phyloP scores from a whole-genome alignment of 2,329 filamentous ascomycete species.

The Beauveria asiatica region DNA sequence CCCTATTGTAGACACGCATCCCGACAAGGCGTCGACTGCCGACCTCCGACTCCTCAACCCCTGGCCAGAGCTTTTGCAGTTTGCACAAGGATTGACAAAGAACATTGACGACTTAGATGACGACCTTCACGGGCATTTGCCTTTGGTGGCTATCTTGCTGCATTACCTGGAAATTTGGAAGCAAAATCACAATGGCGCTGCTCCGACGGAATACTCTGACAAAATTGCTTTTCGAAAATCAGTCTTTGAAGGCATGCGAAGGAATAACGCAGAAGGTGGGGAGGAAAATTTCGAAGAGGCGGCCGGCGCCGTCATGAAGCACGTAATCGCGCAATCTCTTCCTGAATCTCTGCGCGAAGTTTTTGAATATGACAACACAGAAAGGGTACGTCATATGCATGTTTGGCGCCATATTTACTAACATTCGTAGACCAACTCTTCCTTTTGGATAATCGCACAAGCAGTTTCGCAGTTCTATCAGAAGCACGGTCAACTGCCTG shows the following conservation, averaged over 20 bases:
- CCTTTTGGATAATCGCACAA: conserved; percentile 83
- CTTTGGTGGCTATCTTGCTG: conserved; percentile 75
- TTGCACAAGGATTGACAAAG: conserved; percentile 57
- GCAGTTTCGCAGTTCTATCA: conserved; percentile 72
- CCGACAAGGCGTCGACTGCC: conserved; percentile 73
- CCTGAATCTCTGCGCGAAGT: conserved; percentile 66
- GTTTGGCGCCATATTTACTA: conserved; percentile 12
- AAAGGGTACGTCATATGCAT: conserved; percentile 35
- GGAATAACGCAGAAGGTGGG: conserved; percentile 68
- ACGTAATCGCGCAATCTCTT: conserved; percentile 61
- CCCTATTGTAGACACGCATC: conserved; percentile 92
- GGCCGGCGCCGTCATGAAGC: conserved; percentile 76
- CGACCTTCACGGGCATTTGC: conserved; percentile 85
- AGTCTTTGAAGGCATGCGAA: conserved; percentile 60
- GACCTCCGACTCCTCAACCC: conserved; percentile 78
- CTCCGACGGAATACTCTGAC: conserved; percentile 70
- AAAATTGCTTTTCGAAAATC: conserved; percentile 74
- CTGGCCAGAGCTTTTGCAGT: conserved; percentile 72
- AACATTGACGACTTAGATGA: conserved; percentile 62
- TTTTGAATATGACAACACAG: conserved; percentile 55
- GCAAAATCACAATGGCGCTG: conserved; percentile 53
- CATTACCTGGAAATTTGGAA: conserved; percentile 81
- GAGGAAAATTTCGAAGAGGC: conserved; percentile 98
- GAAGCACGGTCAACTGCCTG: conserved; percentile 64
- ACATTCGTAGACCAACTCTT: conserved; percentile 37